These are phyloP conservation scores for Cadophora sp. DNA, from an alignment of 2,329 filamentous ascomycete genomes.

Conservation along the genomic window DNA sequence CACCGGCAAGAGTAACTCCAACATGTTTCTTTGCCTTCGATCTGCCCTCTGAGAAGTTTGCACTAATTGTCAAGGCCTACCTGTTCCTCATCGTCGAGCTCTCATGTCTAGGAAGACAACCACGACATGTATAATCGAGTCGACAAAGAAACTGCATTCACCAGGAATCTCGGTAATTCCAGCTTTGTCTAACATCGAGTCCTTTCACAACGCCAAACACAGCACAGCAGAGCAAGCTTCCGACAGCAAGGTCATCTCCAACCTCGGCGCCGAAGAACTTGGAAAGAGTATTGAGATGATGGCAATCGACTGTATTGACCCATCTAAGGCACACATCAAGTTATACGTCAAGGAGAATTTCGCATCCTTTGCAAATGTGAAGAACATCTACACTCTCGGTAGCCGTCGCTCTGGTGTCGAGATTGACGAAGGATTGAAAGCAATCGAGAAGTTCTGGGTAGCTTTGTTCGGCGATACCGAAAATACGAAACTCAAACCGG, in stretches of 20 bases:
- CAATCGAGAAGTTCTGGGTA: conserved; percentile 11
- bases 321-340: not conserved
- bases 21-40: conserved; percentile 24
- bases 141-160: not conserved
- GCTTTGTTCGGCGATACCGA: not conserved
- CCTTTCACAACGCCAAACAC: not conserved
- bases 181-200: not conserved
- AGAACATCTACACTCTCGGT: not conserved
- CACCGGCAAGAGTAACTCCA: not conserved
- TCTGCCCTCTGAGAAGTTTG: not conserved
- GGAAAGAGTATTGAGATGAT: conserved; percentile 11
- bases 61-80: conserved; percentile 14
- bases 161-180: not conserved
- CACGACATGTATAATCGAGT: not conserved
- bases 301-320: conserved; percentile 1
- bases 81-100: not conserved
- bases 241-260: not conserved
- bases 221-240: not conserved
- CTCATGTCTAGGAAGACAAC: not conserved
- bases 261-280: not conserved
- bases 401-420: not conserved
- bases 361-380: conserved; percentile 2
- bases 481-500: not conserved
- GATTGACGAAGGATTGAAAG: not conserved
- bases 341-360: conserved; percentile 1